Base-by-base conservation (phyloP, 2,329 filamentous ascomycete genomes). In the Nemania sp. region DNA sequence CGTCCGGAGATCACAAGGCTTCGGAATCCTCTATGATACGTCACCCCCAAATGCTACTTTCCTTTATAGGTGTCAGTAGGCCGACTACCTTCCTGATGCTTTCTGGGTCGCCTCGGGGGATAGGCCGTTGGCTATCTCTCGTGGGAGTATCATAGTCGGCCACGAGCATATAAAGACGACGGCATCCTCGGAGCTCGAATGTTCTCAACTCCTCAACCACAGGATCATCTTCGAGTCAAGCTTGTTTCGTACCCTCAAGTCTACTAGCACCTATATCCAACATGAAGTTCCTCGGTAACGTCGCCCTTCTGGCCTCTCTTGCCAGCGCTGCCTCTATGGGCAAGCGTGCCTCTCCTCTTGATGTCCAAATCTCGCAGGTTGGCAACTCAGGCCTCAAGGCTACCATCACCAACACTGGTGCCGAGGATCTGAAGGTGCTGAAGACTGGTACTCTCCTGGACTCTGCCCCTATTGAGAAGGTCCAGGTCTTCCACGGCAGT, bases 331-430 rank as follows among this genome's bases (percentile, higher is more conserved):
- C 68, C 33, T 69, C 72, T 30, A 54, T 72, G 41, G 56, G 56
- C 63, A 70, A 74, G 70, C 64, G 76, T 63, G 64, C 72, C 64
- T 64, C 72, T 42, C 72, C 75, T 49, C 66, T 78, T 44, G 69
- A 75, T 17, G 74, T 78, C 55, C 69, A 76, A 64, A 73, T 81
- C 51, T 69, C 77, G 66, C 70, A 76, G 61, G 66, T 74, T 19
- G 77, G 75, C 53, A 82, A 82, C 70, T 76, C 78, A n/a, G 73
- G 72, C 49, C 73, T 83, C 60, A 80, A 80, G 70, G 77, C 79
- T 24, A 69, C 71, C 40, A 72, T 83, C 54, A 81, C 76, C 60
- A 83, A 83, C 73, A 79, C 71, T 26, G 80, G 79, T 40, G 70
- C 71, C 40, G 70, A 69, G 41, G 72, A 72, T 52, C 65, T 83